Evolutionary conservation across 1,284 basidiomycete genomes (phyloP).

Genomic region (Ceratobasidium sp.): DNA sequence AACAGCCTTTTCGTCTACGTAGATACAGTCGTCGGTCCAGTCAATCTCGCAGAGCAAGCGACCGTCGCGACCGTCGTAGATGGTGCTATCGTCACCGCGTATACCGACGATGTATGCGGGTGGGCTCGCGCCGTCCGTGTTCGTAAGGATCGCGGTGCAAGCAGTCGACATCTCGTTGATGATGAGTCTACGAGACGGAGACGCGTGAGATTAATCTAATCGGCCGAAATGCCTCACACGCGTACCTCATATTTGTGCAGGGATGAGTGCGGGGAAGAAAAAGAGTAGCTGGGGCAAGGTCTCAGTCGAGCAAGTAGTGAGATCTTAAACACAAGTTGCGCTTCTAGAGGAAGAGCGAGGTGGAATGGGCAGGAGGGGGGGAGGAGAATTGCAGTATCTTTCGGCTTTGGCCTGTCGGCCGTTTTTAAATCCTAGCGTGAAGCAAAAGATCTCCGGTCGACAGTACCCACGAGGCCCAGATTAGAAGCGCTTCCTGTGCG

Average conservation of each 20-base stretch:
- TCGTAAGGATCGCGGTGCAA: conserved; percentile 38
- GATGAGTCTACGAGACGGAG: conserved; percentile 13
- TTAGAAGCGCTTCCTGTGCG: conserved; percentile 19
- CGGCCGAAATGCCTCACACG: conserved; percentile 35
- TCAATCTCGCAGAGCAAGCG: conserved; percentile 40
- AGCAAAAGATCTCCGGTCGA: neutral
- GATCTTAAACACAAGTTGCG: conserved; percentile 16
- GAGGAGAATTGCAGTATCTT: conserved; percentile 15
- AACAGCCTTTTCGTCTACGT: conserved; percentile 40
- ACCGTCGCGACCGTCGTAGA: conserved; percentile 38
- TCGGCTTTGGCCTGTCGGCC: conserved; percentile 29
- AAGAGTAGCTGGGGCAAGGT: conserved; percentile 26
- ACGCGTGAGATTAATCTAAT: conserved; percentile 35
- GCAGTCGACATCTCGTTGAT: conserved; percentile 41
- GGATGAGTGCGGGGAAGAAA: neutral
- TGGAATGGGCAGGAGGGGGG: conserved; percentile 16
- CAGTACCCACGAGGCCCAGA: conserved; percentile 37
- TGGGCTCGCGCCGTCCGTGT: conserved; percentile 36
- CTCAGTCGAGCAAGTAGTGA: conserved; percentile 16
- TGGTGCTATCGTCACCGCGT: conserved; percentile 30
- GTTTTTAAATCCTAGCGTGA: conserved; percentile 29
- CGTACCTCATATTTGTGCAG: conserved; percentile 30
- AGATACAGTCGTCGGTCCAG: conserved; percentile 34
- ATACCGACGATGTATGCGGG: conserved; percentile 39
- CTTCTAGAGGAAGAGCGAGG: neutral